These are phyloP conservation scores for Adansonia gregorii DNA, from an alignment of 441 rosid species.

Conservation along the genomic window DNA sequence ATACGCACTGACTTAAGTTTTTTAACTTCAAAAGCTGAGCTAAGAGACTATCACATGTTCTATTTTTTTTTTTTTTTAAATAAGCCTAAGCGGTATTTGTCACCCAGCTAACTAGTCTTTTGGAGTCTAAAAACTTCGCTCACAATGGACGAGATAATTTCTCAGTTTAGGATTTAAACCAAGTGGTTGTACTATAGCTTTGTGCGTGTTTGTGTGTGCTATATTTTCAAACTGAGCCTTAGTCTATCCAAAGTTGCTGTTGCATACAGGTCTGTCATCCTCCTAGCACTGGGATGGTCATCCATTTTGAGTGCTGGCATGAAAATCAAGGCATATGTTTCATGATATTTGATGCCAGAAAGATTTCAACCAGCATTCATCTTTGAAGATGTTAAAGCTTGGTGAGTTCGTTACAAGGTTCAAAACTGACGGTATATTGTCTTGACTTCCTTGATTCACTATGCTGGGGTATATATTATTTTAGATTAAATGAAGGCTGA, in stretches of 20 bases:
- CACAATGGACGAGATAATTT: too few species aligned
- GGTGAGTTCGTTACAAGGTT: slow-evolving; percentile 20
- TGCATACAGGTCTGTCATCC: slow-evolving; percentile 27
- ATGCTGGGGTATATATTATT: not conserved
- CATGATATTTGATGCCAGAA: slow-evolving; percentile 1
- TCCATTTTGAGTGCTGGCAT: slow-evolving; percentile 20
- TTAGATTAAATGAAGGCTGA: not conserved
- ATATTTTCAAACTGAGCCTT: not conserved
- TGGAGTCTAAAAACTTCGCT: too few species aligned
- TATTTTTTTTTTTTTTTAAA: too few species aligned
- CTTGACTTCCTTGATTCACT: not conserved
- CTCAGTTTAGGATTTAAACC: slow-evolving; percentile 4
- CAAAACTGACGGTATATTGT: not conserved
- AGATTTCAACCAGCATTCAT: slow-evolving; percentile 20
- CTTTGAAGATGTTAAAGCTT: slow-evolving; percentile 1
- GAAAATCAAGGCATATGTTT: not conserved
- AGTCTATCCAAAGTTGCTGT: slow-evolving; percentile 25
- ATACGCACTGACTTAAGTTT: too few species aligned
- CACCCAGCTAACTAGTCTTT: too few species aligned
- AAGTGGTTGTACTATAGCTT: not conserved
- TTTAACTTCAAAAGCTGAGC: too few species aligned
- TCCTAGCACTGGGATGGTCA: slow-evolving; percentile 19
- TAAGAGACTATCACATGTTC: too few species aligned
- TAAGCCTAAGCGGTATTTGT: too few species aligned
- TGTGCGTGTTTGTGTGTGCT: not conserved